Base-by-base conservation (phyloP, 2,329 filamentous ascomycete genomes). In the Colletotrichum tamarilloi region DNA sequence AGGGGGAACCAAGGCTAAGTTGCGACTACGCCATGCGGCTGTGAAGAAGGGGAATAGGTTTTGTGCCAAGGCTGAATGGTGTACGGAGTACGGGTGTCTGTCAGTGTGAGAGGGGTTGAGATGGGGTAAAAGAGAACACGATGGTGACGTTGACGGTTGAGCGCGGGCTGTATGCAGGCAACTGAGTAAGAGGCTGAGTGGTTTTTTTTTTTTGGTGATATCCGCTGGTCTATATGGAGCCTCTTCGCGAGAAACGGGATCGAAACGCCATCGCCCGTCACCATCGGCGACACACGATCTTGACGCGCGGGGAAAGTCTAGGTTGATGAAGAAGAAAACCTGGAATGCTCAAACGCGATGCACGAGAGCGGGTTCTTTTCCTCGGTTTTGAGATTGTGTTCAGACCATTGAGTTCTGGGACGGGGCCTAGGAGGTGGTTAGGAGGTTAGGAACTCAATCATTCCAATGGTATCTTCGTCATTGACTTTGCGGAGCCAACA, bases 71-170 rank as follows among this genome's bases (percentile, higher is more conserved):
- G 52, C 52, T 55, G 11, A 2, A 42, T 42, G 14, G 14, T 16
- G 9, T 16, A 19, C 12, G 32, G 32, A 12, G 32, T 35, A 46
- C 59, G 59, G 38, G 14, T 49, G 38, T 42, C 49, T 16, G 42
- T 62, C 30, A 58, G 56, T 5, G 46, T 32, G 24, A n/a, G 32
- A 19, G 60, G 8, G n/a, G 14, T 19, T 16, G 30, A 14, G 7
- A 12, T 38, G 22, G 16, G 32, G 62, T 22, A 16, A 42, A 19
- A 55, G 26, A 64, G 56, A 32, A 19, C 46, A 42, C 62, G 62
- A 56, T 65, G 63, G 52, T 66, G 63, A 66, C 63, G 63, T 24
- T 66, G 63, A 66, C 52, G 52, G 42, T 66, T 35, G 24, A 55
- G 19, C 32, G 30, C 32, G 11, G 32, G 49, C 4, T 26, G 35